phyloP scores from a whole-genome alignment of 2,329 filamentous ascomycete species.

The Nothophaeocryptopus gaeumannii region DNA sequence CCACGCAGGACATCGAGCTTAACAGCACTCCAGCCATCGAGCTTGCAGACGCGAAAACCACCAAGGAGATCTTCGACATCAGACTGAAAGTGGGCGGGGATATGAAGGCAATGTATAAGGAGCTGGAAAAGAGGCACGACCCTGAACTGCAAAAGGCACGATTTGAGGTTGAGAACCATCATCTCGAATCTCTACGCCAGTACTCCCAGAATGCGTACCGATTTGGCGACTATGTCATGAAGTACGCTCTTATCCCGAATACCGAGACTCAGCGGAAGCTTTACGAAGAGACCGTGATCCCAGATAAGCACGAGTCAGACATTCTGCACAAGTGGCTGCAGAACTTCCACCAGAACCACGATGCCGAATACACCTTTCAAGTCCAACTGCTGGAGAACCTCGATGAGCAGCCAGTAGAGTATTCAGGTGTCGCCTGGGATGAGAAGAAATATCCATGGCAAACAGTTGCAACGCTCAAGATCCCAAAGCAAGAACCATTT shows the following conservation, averaged over 20 bases:
- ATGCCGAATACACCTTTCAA: slow-evolving; percentile 46
- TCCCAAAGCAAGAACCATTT: slow-evolving; percentile 45
- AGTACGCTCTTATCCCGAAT: slow-evolving; percentile 47
- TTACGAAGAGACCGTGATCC: slow-evolving; percentile 39
- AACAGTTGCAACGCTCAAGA: slow-evolving; percentile 42
- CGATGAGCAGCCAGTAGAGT: slow-evolving; percentile 47
- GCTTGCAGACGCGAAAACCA: slow-evolving; percentile 46
- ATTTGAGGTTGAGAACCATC: slow-evolving; percentile 41
- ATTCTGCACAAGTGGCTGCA: slow-evolving; percentile 42
- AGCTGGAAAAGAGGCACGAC: slow-evolving; percentile 40
- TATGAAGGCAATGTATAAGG: slow-evolving; percentile 41
- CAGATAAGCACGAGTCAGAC: slow-evolving; percentile 34
- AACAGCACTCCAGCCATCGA: slow-evolving; percentile 50
- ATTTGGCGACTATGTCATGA: slow-evolving; percentile 49
- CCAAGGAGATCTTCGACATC: slow-evolving; percentile 44
- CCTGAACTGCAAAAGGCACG: slow-evolving; percentile 41
- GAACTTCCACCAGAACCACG: slow-evolving; percentile 40
- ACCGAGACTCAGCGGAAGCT: slow-evolving; percentile 42
- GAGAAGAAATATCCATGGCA: slow-evolving; percentile 49
- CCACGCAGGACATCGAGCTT: slow-evolving; percentile 49
- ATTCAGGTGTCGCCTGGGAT: slow-evolving; percentile 46
- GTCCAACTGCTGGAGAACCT: slow-evolving; percentile 49
- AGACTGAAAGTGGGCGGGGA: slow-evolving; percentile 40
- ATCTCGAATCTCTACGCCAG: slow-evolving; percentile 39
- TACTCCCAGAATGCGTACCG: slow-evolving; percentile 51